Base-by-base conservation (phyloP, 352 stramenopile species). In the Phytophthora capsici region DNA sequence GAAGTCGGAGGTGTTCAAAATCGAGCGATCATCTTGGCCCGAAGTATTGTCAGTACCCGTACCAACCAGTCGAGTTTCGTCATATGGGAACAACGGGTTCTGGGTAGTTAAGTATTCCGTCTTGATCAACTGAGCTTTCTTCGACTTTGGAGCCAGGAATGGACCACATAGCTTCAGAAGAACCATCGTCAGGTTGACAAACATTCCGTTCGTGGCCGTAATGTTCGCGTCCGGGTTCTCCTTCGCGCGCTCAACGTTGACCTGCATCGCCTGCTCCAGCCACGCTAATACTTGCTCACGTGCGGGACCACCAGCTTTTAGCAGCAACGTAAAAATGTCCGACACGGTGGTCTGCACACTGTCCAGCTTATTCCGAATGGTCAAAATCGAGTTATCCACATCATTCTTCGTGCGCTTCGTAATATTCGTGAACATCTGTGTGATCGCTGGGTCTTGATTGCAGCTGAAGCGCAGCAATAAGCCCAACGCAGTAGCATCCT, bases 401-500 rank as follows among this genome's bases (percentile, higher is more conserved):
- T 94, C 81, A 14, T 78, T 84, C 66, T 90, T 90, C 22, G 84
- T 92, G 9, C 86, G 81, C 68, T 93, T 95, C 3, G 86, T 91
- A 47, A 95, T 88, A 63, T 95, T 93, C 6, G 78, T 63, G 38
- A 95, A 95, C 80, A 95, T 86, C 59, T 95, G 84, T 58, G 84
- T 76, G 6, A 95, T 78, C 0, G 78, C 80, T 5, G 86, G 84
- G 55, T 93, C 86, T 30, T 90, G 75, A 1, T 72, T 71, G n/a
- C 73, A 86, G 44, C 83, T 90, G 63, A 93, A 93, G 30, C 86
- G 86, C 32, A 93, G 66, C 17, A 95, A 46, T 26, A 95, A 71
- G 0, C 86, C 86, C 9, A 95, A 60, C n/a, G 84, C 86, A 14
- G 86, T 95, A 0, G 84, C 83, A 61, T 95, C 84, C 61, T 95